These are phyloP conservation scores for Coemansia sp. DNA, from an alignment of 192 early-diverging fungal species.

Conservation along the genomic window DNA sequence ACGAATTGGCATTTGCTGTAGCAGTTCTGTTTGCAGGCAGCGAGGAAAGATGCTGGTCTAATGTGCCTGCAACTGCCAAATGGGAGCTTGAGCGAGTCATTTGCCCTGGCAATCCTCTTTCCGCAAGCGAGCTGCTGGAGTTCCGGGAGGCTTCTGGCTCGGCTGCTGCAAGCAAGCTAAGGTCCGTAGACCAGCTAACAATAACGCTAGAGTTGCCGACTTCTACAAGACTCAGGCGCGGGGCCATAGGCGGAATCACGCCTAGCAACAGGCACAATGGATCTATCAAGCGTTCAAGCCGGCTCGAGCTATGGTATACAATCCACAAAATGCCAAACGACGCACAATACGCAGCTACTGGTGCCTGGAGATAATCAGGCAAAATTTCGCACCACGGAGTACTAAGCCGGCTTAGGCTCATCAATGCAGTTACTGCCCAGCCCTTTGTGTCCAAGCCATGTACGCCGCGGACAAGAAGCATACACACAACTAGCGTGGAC, in stretches of 20 bases:
- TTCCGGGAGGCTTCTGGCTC: neutral
- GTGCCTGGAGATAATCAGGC: constrained; percentile 44
- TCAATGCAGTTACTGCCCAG: constrained; percentile 37
- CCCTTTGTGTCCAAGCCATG: constrained; percentile 48
- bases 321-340: constrained; percentile 50
- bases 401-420: constrained; percentile 34
- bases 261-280: constrained; percentile 36
- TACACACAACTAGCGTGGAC: constrained; percentile 49
- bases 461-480: constrained; percentile 45
- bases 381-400: constrained; percentile 48
- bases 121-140: neutral
- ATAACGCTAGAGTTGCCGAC: constrained; percentile 26
- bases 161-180: neutral
- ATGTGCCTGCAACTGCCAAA: no score
- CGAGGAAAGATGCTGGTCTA: no score
- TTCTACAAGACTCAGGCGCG: constrained; percentile 29
- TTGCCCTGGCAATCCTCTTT: no score
- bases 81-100: no score
- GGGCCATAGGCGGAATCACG: constrained; percentile 36
- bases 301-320: constrained; percentile 35
- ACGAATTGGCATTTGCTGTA: neutral
- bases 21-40: neutral
- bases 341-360: constrained; percentile 48
- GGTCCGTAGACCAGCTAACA: constrained; percentile 18
- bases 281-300: constrained; percentile 41